These are phyloP conservation scores for Coemansia sp. DNA, from an alignment of 192 early-diverging fungal species.

Conservation along the genomic window DNA sequence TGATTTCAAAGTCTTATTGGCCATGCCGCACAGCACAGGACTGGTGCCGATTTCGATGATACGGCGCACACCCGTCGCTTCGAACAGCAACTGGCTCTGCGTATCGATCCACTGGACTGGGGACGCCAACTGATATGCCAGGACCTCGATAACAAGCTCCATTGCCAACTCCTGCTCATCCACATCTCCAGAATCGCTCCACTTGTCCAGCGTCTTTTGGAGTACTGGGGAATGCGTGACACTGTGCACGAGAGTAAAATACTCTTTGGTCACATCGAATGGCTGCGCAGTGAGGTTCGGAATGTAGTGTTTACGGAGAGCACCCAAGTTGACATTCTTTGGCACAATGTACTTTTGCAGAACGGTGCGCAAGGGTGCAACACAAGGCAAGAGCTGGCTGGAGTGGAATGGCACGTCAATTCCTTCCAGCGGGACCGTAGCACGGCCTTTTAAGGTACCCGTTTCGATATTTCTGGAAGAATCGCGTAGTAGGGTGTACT, in stretches of 20 bases:
- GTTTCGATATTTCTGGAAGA: constrained; percentile 51
- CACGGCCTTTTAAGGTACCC: constrained; percentile 71
- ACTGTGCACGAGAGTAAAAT: constrained; percentile 70
- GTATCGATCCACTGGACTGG: constrained; percentile 97
- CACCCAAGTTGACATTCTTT: constrained; percentile 64
- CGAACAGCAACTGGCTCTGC: constrained; percentile 77
- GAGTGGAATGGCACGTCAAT: constrained; percentile 96
- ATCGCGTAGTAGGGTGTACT: constrained; percentile 50
- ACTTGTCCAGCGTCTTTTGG: constrained; percentile 64
- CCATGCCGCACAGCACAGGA: constrained; percentile 62
- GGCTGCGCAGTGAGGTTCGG: constrained; percentile 92
- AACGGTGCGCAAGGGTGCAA: constrained; percentile 79
- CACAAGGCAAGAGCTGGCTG: constrained; percentile 75
- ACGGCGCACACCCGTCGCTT: constrained; percentile 72
- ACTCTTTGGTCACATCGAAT: constrained; percentile 75
- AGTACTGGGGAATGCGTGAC: constrained; percentile 71
- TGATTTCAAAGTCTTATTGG: not conserved
- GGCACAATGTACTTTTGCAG: constrained; percentile 72
- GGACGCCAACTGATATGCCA: constrained; percentile 92
- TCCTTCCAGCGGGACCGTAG: constrained; percentile 85
- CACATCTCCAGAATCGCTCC: constrained; percentile 12
- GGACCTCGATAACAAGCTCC: constrained; percentile 79
- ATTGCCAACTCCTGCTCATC: constrained; percentile 67
- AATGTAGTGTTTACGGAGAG: constrained; percentile 80
- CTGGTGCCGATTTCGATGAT: constrained; percentile 87